A percentile compares a stretch with the other conserved stretches of the same genome.
Conservation (phyloP, 495 filamentous ascomycete species). For the Tirmania nivea region DNA sequence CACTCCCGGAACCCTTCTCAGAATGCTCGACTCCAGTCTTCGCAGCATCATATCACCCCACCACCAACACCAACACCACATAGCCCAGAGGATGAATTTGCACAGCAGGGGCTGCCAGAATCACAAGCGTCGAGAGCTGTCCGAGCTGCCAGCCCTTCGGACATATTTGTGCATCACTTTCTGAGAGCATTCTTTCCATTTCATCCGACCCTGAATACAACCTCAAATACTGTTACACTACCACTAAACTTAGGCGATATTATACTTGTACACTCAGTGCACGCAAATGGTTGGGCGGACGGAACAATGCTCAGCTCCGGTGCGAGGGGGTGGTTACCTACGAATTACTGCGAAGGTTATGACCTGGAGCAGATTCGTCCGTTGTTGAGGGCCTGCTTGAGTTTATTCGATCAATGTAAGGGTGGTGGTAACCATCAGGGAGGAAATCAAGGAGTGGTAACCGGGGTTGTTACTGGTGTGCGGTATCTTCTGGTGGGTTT, state of each 20-base stretch:
- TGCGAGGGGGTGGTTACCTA: constrained; percentile 86
- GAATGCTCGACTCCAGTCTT: constrained; percentile 22
- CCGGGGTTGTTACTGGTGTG: constrained; percentile 81
- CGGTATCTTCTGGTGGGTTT: constrained; percentile 62
- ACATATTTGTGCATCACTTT: constrained; percentile 29
- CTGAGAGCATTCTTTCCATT: constrained; percentile 92
- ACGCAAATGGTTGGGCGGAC: constrained; percentile 98
- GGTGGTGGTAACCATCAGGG: constrained; percentile 38
- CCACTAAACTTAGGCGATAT: constrained; percentile 79
- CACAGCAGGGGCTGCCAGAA: background rate
- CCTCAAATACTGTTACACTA: constrained; percentile 57
- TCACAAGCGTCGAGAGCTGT: background rate
- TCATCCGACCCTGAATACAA: constrained; percentile 44
- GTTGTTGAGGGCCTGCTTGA: constrained; percentile 64
- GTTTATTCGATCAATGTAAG: constrained; percentile 81
- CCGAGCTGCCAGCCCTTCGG: background rate
- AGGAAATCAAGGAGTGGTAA: constrained; percentile 71
- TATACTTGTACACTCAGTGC: constrained; percentile 86
- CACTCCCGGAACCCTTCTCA: constrained; percentile 23
- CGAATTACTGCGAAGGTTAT: constrained; percentile 94
- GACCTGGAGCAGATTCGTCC: constrained; percentile 66
- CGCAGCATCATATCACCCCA: constrained; percentile 5
- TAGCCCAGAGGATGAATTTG: background rate
- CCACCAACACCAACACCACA: background rate
- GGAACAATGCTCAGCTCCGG: constrained; percentile 81